Base-by-base conservation (phyloP, 2,329 filamentous ascomycete species). In the Ustulina deusta region DNA sequence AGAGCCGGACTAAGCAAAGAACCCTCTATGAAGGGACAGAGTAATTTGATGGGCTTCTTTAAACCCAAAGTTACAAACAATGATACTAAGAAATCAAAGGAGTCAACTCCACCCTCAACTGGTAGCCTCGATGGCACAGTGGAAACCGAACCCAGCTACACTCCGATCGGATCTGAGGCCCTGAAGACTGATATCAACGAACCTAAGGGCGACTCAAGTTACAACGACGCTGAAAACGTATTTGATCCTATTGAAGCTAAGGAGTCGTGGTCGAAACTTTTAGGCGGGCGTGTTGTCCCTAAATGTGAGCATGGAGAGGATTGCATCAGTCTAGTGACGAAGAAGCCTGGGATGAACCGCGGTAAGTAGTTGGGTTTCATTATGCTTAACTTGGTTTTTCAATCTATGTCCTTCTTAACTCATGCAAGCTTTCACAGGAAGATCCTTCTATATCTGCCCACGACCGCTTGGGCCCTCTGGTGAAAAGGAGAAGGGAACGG, bases 261-360 rank as follows among this genome's bases (percentile, higher is more conserved):
- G 77, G 91, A 96, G 75, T 91, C 91, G 25, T 98, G 96, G 96
- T 90, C 89, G 4, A 94, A 91, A 77, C 84, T 98, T 15, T 90
- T 98, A 69, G 88, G 90, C 17, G 93, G 91, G 78, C 90, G 91
- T 64, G 82, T 88, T 1, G 84, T 88, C 0, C 96, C 96, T 0
- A 87, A 86, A 65, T 99, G 96, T 77, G 94, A 97, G 55, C 96
- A 99, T 76, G 85, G 89, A 61, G 94, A 98, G 74, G 91, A 93
- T 2, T 98, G 96, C 79, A 92, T 94, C 71, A 93, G 86, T 71
- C 82, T 95, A 59, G 86, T 90, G 20, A 97, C 94, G 0, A 97
- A 95, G 82, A 98, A 98, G 77, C 85, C 93, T 0, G 96, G 96
- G 1, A 82, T 93, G 70, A 99, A 98, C 75, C 90, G 77, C 81